These are phyloP conservation scores for Debaryomyces maramus DNA, from an alignment of 805 yeast species.

Conservation along the genomic window DNA sequence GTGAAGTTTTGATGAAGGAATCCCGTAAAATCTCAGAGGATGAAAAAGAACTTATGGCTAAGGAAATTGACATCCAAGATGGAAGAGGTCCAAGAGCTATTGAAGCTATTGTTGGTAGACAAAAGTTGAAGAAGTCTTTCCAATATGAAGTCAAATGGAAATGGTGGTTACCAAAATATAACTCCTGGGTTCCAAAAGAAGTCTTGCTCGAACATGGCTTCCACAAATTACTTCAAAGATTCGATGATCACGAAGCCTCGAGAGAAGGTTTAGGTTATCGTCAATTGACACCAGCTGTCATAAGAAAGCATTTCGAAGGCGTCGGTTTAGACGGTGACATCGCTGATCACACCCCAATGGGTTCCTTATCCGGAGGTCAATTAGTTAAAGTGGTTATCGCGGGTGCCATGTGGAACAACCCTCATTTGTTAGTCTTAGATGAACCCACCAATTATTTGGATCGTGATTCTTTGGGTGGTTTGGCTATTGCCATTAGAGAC, in stretches of 20 bases:
- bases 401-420: constrained; percentile 99
- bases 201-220: constrained; percentile 64
- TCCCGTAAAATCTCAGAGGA: constrained; percentile 78
- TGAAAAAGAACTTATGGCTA: constrained; percentile 74
- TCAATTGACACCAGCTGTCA: constrained; percentile 77
- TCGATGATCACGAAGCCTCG: constrained; percentile 50
- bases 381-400: constrained; percentile 97
- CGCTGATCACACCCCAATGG: constrained; percentile 97
- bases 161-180: constrained; percentile 83
- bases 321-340: constrained; percentile 97
- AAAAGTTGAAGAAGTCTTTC: constrained; percentile 92
- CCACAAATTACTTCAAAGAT: constrained; percentile 43
- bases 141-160: constrained; percentile 95
- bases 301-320: constrained; percentile 94
- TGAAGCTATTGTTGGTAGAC: constrained; percentile 97
- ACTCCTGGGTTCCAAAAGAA: constrained; percentile 91
- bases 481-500: constrained; percentile 96
- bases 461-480: constrained; percentile 96
- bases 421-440: constrained; percentile 92
- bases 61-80: constrained; percentile 77
- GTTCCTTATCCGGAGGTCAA: constrained; percentile 97
- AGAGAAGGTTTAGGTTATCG: constrained; percentile 49
- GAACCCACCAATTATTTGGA: constrained; percentile 98
- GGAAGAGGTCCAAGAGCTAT: constrained; percentile 86
- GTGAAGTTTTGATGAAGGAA: constrained; percentile 92